A percentile compares a stretch with the other conserved stretches of the same genome.
Evolutionary conservation across 306 rosid genomes (phyloP).

Genomic region (Acacia crassicarpa): DNA sequence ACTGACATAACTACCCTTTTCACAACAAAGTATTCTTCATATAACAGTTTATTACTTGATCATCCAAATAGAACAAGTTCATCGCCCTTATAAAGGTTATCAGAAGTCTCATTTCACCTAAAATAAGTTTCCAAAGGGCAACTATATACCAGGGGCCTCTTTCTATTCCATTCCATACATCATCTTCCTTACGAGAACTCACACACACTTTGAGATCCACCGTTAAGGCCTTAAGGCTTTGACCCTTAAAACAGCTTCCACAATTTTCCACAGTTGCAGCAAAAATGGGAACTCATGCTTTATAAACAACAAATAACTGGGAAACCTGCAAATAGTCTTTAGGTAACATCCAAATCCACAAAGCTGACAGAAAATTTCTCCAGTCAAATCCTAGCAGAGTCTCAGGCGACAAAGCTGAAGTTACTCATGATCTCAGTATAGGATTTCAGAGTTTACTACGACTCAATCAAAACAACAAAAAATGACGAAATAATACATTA

Average conservation of each 20-base stretch:
- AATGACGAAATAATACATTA: background rate
- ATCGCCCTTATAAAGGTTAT: background rate
- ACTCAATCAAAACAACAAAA: background rate
- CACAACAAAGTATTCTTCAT: too few species aligned
- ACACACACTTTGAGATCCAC: background rate
- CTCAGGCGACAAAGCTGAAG: background rate
- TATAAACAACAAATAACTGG: background rate
- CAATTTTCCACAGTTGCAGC: background rate
- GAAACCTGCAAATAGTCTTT: background rate
- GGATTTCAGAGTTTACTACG: background rate
- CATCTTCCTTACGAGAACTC: background rate
- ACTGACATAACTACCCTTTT: too few species aligned
- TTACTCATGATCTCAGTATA: background rate
- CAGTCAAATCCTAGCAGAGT: background rate
- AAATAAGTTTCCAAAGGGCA: background rate
- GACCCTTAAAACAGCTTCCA: background rate
- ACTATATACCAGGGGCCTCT: background rate
- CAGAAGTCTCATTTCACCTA: background rate
- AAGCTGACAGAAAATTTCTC: background rate
- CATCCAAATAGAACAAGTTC: background rate
- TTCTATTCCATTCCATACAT: background rate
- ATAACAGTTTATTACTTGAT: background rate
- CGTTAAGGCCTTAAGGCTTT: background rate
- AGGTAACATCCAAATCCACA: background rate
- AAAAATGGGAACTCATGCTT: background rate